Evolutionary conservation across 495 filamentous ascomycete genomes (phyloP), one percentile per base, ranked within the genome.

Genomic region (Bathelium albidoporum): DNA sequence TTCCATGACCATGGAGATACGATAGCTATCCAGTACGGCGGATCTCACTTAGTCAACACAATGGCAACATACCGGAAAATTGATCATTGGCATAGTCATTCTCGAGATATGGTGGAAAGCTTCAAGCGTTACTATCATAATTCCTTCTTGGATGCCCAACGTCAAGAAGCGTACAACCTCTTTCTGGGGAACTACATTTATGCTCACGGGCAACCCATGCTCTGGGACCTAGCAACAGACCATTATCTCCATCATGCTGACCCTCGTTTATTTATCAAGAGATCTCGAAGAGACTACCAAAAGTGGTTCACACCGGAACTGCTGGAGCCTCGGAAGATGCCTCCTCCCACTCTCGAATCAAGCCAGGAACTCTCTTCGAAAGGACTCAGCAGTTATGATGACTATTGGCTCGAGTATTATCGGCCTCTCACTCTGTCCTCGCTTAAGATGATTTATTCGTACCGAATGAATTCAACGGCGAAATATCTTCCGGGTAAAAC

Each of bases 71-170:
- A 98, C 73, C 86, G 94, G 59, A 97, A 96, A 74, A 95, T 96
- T 72, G 97, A 97, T 65, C 92, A 97, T 72, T 98, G 94, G 94
- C 96, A 90, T 43, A 96, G 91, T 66, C 90, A 95, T 69, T 96
- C 94, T 7, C 82, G 94, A 49, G 94, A 98, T 73, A 98, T 98
- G 94, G 90, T 98, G 11, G 94, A 98, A 74, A 95, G 90, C 73
- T 97, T 98, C 79, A 98, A 97, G 73, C 85, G 94, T 32, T 98
- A 97, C 76, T 98, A 98, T 76, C 95, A 97, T 73, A 98, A 98
- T 73, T 96, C 92, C 0, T 98, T 98, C 75, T 80, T 97, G 10
- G 94, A 98, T 73, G 89, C 89, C 22, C 94, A 97, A 71, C 85
- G 94, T 45, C 94, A 98, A 76, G 94, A 98, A 72, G 94, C 95